Evolutionary conservation across 768 basidiomycete species (phyloP).

Genomic region (Phylloporus arenicola): DNA sequence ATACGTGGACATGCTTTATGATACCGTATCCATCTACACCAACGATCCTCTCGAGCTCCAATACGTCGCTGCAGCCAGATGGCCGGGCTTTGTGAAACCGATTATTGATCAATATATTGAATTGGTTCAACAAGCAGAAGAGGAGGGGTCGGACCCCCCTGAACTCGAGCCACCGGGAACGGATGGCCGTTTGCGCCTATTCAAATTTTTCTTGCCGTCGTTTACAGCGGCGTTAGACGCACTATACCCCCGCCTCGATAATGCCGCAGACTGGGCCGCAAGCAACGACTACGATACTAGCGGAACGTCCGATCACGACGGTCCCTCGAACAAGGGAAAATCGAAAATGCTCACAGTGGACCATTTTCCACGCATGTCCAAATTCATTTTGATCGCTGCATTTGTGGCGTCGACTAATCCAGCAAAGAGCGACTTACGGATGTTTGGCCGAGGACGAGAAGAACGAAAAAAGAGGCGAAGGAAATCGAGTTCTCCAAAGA

Average conservation of each 20-base stretch:
- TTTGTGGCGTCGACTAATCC: constrained; percentile 87
- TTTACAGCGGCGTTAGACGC: constrained; percentile 58
- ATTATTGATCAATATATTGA: constrained; percentile 46
- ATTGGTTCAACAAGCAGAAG: constrained; percentile 16
- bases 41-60: constrained; percentile 64
- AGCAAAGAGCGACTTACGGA: constrained; percentile 66
- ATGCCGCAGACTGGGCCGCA: constrained; percentile 58
- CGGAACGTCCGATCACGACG: constrained; percentile 5
- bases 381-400: constrained; percentile 69
- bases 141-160: constrained; percentile 20
- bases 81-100: constrained; percentile 76
- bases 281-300: constrained; percentile 41
- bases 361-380: constrained; percentile 59
- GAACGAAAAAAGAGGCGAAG: constrained; percentile 56
- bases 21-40: constrained; percentile 58
- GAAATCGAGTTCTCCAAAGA: constrained; percentile 34
- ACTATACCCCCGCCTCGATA: constrained; percentile 63
- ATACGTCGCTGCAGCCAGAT: constrained; percentile 72
- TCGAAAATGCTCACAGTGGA: constrained; percentile 20
- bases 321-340: constrained; percentile 3
- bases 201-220: constrained; percentile 56
- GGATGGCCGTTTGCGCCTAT: constrained; percentile 62
- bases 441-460: constrained; percentile 74
- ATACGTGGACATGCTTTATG: constrained; percentile 54
- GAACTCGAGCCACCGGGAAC: constrained; percentile 41